These are phyloP conservation scores for Eucalyptus lansdowneana DNA, from an alignment of 345 rosid species.

Conservation along the genomic window DNA sequence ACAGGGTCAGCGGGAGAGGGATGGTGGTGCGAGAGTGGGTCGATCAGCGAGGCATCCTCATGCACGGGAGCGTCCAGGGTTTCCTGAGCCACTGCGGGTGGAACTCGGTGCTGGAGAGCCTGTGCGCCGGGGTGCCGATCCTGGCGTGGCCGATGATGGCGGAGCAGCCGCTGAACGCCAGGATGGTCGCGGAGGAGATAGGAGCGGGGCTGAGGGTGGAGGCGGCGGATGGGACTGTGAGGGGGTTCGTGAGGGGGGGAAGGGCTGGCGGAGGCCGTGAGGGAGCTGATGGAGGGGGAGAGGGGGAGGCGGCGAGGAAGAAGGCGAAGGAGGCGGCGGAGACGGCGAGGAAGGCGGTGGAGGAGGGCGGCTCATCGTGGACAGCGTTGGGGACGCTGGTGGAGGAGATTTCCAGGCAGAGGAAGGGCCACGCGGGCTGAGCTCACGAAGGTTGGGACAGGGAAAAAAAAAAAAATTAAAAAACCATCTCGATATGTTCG, in stretches of 20 bases:
- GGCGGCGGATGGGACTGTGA: constrained; percentile 17
- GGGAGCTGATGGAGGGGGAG: constrained; percentile 61
- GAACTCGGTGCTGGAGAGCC: too few relatives aligned
- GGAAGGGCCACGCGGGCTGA: not conserved
- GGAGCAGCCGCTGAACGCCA: constrained; percentile 62
- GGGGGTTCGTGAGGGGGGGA: constrained; percentile 31
- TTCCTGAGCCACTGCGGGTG: constrained; percentile 83
- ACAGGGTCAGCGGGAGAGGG: constrained; percentile 34
- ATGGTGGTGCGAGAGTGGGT: constrained; percentile 63
- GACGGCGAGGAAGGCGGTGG: constrained; percentile 43
- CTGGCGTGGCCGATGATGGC: constrained; percentile 80
- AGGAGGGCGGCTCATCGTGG: constrained; percentile 55
- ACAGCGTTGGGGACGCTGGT: constrained; percentile 29
- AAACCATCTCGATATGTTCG: not conserved
- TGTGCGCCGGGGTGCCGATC: constrained; percentile 58
- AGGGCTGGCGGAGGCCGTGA: constrained; percentile 28
- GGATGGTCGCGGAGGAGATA: constrained; percentile 51
- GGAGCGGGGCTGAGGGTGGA: constrained; percentile 48
- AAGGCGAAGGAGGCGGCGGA: constrained; percentile 27
- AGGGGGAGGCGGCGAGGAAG: constrained; percentile 15
- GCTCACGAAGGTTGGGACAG: not conserved
- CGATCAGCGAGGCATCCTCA: constrained; percentile 42
- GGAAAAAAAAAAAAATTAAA: not conserved
- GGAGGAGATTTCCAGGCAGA: not conserved
- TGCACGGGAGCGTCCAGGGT: constrained; percentile 45